Conservation (phyloP, 2,329 filamentous ascomycete genomes). For the Bipolaris bicolor region DNA sequence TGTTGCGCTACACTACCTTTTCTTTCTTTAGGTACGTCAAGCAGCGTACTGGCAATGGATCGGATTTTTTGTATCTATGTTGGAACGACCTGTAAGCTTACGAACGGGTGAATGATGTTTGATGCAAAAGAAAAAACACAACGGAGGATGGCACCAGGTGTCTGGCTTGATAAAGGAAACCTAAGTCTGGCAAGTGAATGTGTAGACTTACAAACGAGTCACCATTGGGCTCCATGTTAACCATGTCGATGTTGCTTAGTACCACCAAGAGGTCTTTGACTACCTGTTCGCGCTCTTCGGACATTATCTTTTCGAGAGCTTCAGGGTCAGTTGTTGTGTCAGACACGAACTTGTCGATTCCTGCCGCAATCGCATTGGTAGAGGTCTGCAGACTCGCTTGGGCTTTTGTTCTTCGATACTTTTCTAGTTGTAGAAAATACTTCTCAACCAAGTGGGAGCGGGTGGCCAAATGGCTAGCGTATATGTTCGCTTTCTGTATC, state of each 20-base stretch:
- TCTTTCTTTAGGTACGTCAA: constrained; percentile 64
- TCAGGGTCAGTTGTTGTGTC: constrained; percentile 39
- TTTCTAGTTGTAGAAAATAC: constrained; percentile 78
- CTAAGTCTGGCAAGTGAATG: constrained; percentile 19
- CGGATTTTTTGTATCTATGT: constrained; percentile 79
- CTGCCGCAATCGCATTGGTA: constrained; percentile 29
- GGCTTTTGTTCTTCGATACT: constrained; percentile 56
- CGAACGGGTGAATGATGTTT: constrained; percentile 18
- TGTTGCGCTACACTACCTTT: constrained; percentile 61
- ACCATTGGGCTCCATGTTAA: constrained; percentile 79
- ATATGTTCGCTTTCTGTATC: constrained; percentile 91
- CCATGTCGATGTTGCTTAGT: constrained; percentile 77
- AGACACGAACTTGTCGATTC: constrained; percentile 40
- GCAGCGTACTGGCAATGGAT: constrained; percentile 79
- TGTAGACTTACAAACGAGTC: constrained; percentile 64
- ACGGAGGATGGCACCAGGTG: constrained; percentile 14
- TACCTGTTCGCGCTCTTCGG: constrained; percentile 78
- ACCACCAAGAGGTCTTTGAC: constrained; percentile 79
- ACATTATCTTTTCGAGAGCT: constrained; percentile 68
- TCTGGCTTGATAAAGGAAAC: constrained; percentile 18
- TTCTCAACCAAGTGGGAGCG: constrained; percentile 86
- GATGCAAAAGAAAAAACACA: constrained; percentile 13
- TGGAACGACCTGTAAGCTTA: constrained; percentile 35
- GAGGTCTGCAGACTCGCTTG: constrained; percentile 51
- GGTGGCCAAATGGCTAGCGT: constrained; percentile 79